phyloP scores from a whole-genome alignment of 345 rosid genomes.

The Eutrema japonicum region DNA sequence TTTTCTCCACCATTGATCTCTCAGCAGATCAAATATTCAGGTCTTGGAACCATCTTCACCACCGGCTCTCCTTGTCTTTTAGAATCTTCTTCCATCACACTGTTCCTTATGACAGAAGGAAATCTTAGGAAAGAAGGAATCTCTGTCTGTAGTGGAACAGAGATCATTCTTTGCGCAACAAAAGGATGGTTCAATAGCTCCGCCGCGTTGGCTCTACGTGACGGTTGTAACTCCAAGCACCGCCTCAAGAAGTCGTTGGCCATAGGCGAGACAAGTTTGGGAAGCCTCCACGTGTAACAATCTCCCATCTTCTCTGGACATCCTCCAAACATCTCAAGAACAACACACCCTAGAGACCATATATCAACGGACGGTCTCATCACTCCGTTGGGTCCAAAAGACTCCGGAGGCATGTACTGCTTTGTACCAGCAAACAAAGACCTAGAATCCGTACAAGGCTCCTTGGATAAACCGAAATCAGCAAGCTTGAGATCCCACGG shows the following conservation, averaged over 20 bases:
- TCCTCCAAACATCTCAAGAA: too few relatives aligned
- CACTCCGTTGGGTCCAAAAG: background rate
- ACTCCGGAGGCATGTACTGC: slow-evolving; percentile 25
- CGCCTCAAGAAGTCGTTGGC: too few relatives aligned
- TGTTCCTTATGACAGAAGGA: background rate
- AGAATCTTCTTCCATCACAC: background rate
- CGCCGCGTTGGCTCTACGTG: too few relatives aligned
- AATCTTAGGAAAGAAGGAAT: background rate
- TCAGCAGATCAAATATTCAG: too few relatives aligned
- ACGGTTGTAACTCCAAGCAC: too few relatives aligned
- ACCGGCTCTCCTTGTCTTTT: background rate
- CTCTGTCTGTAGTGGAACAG: too few relatives aligned
- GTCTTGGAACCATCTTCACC: slow-evolving; percentile 5
- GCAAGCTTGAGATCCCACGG: slow-evolving; percentile 28
- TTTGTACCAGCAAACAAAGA: slow-evolving; percentile 10
- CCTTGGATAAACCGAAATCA: slow-evolving; percentile 24
- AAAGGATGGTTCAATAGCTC: too few relatives aligned
- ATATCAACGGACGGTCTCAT: slow-evolving; percentile 16
- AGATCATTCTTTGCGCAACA: too few relatives aligned
- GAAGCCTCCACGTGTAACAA: slow-evolving; percentile 19
- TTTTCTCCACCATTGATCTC: too few relatives aligned
- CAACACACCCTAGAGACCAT: too few relatives aligned
- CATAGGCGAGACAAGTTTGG: background rate
- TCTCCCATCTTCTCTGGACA: background rate
- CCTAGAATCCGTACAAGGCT: slow-evolving; percentile 10